Evolutionary conservation across 768 basidiomycete genomes (phyloP), one percentile per base, ranked within the genome.

Genomic region (Suillus fuscotomentosus): DNA sequence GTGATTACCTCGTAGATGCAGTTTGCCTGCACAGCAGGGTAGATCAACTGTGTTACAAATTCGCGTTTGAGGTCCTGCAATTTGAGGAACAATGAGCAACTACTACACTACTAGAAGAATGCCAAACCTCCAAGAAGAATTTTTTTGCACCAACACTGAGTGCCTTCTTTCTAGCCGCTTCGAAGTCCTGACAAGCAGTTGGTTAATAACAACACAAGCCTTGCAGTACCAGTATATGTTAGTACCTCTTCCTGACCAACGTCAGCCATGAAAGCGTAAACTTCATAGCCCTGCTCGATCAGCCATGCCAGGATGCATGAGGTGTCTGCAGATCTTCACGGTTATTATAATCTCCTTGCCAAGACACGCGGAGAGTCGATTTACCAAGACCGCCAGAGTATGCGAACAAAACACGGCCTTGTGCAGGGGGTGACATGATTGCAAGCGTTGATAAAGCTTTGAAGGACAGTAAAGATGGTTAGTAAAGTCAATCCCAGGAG

Each of bases 251-350:
- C 93, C 71, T 95, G 93, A 14, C 93, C 94, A 62, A 97, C 91
- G 79, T 96, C 93, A 14, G 94, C 94, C 92, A 97, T 95, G 86
- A 96, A 99, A 24, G 95, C 94, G 70, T 91, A 88, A 67, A 98
- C 97, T 73, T 99, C 93, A 79, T 99, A 99, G 63, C 94, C 95
- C 76, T 98, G 84, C 76, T 99, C 97, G 78, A 99, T 95, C 79
- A 99, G 83, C 97, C 97, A 99, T 60, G 94, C 94, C 71, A 99
- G 89, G 81, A 99, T 99, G 80, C 97, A 99, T 43, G 97, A 98
- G n/a, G 97, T 99, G 79, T 99, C 97, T 96, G 71, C 3, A 36
- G 66, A 65, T 72, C 62, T 54, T 54, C 31, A 31, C 31, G 31
- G 20, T 36, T 36, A 22, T 14, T 57, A 57, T 27, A 11, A 57